Evolutionary conservation across 495 filamentous ascomycete species (phyloP), one percentile per base, ranked within the genome.

Genomic region (Daldinia vernicosa): DNA sequence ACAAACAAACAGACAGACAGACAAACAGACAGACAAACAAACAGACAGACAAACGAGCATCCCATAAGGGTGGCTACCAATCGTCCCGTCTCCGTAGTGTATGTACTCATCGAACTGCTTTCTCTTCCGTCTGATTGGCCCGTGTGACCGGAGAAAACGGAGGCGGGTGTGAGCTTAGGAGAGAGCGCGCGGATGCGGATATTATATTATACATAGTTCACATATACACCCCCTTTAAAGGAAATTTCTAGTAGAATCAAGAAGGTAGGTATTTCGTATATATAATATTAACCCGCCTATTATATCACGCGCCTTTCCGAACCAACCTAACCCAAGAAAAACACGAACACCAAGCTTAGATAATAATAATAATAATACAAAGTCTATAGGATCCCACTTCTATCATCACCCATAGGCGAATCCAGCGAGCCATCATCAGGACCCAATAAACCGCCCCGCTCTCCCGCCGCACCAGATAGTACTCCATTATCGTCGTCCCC

Each of bases 351-450:
- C 30, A 58, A 43, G 47, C n/a, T 7, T 9, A 22, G 22, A n/a
- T n/a, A n/a, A n/a, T n/a, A n/a, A n/a, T n/a, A n/a, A n/a, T n/a
- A n/a, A n/a, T n/a, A n/a, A n/a, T 24, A 52, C 28, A 60, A 57
- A 28, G 32, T 39, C 45, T 75, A 77, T 57, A 77, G 67, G 39
- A 77, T 73, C 55, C 72, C 69, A 26, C 69, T 71, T 47, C 66
- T 52, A 52, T 54, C 64, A 52, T 77, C 75, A 35, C 68, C 69
- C 26, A 33, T 60, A 1, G 63, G 67, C 24, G 69, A 71, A 27
- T 55, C 71, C 4, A 30, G 24, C 9, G 12, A 30, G 4, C 7
- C 54, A 5, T 57, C 60, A 12, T 37, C 60, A 3, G 39, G 40
- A 9, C 39, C 58, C 11, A 72, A 32, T 32, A 72, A 62, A 12